Percentiles rank a stretch among this genome's conserved stretches.
These are phyloP conservation scores for Penicillium sclerotiorum DNA, from an alignment of 2,329 filamentous ascomycete genomes.

Conservation along the genomic window DNA sequence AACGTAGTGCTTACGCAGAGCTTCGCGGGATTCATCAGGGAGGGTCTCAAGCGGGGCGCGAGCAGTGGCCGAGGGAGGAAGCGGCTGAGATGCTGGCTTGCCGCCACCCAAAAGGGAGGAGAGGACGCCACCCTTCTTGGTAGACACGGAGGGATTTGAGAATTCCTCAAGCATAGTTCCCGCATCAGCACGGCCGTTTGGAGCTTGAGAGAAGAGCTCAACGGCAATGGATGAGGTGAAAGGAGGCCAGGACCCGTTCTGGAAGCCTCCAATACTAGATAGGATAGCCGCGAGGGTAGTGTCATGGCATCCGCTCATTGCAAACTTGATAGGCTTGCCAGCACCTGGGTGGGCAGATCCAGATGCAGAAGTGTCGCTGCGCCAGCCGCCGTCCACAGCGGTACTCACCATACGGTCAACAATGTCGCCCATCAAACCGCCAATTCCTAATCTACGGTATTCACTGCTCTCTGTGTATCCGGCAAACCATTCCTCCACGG, in stretches of 20 bases:
- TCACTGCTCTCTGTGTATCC: constrained; percentile 83
- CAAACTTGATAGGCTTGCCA: constrained; percentile 64
- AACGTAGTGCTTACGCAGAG: constrained; percentile 72
- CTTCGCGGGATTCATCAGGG: constrained; percentile 29
- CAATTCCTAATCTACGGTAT: constrained; percentile 88
- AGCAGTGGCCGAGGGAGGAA: constrained; percentile 33
- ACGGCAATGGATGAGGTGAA: constrained; percentile 91
- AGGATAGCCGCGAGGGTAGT: constrained; percentile 85
- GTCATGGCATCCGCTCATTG: constrained; percentile 85
- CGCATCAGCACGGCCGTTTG: constrained; percentile 19
- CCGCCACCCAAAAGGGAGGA: constrained; percentile 33
- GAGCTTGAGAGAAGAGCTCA: constrained; percentile 74
- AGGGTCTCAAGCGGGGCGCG: constrained; percentile 36
- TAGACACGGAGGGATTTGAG: constrained; percentile 24
- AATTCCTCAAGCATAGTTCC: constrained; percentile 29
- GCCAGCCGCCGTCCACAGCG: constrained; percentile 61
- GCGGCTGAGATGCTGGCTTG: constrained; percentile 16
- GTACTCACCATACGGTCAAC: constrained; percentile 71
- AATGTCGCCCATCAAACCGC: constrained; percentile 79
- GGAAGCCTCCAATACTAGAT: constrained; percentile 76
- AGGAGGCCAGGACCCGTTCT: constrained; percentile 77
- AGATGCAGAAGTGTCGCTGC: constrained; percentile 54
- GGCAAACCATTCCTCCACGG: constrained; percentile 88
- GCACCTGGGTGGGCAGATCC: constrained; percentile 46
- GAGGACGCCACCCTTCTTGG: constrained; percentile 34